Evolutionary conservation across 345 rosid species (phyloP).

Genomic region (Heritiera fomes): DNA sequence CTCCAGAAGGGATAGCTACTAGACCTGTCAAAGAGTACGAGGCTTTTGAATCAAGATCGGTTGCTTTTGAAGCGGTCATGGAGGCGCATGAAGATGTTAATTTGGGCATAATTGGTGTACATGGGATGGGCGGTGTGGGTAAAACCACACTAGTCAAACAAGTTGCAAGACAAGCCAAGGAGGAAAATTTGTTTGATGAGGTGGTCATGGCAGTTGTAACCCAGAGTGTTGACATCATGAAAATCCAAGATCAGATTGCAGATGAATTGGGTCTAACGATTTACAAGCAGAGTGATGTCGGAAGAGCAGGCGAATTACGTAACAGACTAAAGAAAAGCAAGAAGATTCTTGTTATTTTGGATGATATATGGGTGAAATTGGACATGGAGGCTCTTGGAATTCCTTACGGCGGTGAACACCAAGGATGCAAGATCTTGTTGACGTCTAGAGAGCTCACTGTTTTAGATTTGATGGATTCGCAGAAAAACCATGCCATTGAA

Average conservation of each 20-base stretch:
- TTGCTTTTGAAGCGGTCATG: background rate
- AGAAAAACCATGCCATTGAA: background rate
- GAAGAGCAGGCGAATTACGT: background rate
- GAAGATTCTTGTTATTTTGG: too few species aligned
- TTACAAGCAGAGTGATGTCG: background rate
- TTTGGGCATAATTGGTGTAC: background rate
- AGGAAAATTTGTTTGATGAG: background rate
- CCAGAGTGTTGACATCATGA: background rate
- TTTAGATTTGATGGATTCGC: conserved; percentile 20
- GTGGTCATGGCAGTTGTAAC: background rate
- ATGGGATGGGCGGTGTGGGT: too few species aligned
- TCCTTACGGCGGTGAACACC: conserved; percentile 1
- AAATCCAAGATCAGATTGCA: background rate
- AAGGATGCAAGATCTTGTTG: conserved; percentile 27
- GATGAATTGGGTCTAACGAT: conserved; percentile 23
- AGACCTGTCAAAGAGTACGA: background rate
- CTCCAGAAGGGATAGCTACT: background rate
- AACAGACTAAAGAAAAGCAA: too few species aligned
- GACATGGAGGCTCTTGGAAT: conserved; percentile 27
- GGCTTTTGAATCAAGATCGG: background rate
- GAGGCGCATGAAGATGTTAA: background rate
- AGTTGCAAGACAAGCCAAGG: background rate
- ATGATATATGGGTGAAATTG: background rate
- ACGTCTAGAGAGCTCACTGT: conserved; percentile 18
- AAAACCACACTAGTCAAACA: background rate